Conservation (phyloP, 2,329 filamentous ascomycete species). For the Tolypocladium cylindrosporum region DNA sequence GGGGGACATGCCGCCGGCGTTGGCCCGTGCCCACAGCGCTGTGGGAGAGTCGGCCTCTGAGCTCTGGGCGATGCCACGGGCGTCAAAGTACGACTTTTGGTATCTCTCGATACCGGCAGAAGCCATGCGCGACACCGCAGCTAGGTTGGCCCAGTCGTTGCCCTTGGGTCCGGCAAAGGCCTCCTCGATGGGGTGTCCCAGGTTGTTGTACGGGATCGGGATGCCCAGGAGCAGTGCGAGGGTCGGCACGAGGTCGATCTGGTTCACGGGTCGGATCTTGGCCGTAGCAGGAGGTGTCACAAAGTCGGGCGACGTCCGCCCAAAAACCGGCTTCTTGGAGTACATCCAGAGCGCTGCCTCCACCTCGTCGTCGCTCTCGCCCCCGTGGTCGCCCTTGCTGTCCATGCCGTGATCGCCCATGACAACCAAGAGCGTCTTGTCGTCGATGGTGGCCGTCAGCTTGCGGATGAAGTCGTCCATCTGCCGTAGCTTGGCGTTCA, state of each 20-base stretch:
- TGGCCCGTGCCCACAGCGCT: conserved; percentile 38
- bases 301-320: conserved; percentile 55
- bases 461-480: conserved; percentile 76
- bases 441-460: conserved; percentile 63
- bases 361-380: conserved; percentile 92
- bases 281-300: conserved; percentile 55
- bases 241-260: conserved; percentile 94
- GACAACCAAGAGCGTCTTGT: conserved; percentile 79
- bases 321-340: conserved; percentile 77
- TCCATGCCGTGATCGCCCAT: conserved; percentile 99
- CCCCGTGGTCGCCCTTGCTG: conserved; percentile 92
- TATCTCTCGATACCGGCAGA: conserved; percentile 85
- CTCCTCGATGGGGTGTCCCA: conserved; percentile 88
- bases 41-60: conserved; percentile 29
- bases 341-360: conserved; percentile 98
- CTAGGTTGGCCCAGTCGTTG: conserved; percentile 66
- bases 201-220: conserved; percentile 92
- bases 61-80: conserved; percentile 56
- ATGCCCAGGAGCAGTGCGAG: conserved; percentile 78
- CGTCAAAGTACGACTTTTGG: conserved; percentile 70
- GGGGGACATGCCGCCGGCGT: conserved; percentile 27
- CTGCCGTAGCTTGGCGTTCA: conserved; percentile 81
- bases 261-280: conserved; percentile 64
- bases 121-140: conserved; percentile 64
- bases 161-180: conserved; percentile 68